Conservation (phyloP, 2,329 filamentous ascomycete genomes). For the Botrytis cinerea region DNA sequence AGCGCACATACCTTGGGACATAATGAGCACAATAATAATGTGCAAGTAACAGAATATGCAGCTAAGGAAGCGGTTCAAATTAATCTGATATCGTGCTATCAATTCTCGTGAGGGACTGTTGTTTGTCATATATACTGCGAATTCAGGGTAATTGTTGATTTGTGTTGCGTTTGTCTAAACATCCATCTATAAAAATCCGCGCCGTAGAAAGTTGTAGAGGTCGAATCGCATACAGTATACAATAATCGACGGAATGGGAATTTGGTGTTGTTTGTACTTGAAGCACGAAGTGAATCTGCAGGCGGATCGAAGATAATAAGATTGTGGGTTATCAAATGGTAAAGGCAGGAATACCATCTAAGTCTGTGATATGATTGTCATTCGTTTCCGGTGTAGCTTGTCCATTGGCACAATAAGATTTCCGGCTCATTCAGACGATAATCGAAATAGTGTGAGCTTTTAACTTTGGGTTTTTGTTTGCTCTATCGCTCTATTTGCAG, state of each 20-base stretch:
- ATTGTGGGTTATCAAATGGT: not conserved
- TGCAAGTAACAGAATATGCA: constrained; percentile 15
- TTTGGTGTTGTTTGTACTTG: constrained; percentile 6
- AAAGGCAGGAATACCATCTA: not conserved
- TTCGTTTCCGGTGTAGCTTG: constrained; percentile 6
- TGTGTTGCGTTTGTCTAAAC: not conserved
- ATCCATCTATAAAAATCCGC: not conserved
- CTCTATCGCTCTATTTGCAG: not conserved
- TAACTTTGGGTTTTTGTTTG: not conserved
- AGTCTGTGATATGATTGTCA: not conserved
- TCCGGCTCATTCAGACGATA: not conserved
- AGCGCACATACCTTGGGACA: constrained; percentile 25
- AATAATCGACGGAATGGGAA: not conserved
- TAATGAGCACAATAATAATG: constrained; percentile 13
- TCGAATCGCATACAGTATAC: not conserved
- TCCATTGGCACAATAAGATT: not conserved
- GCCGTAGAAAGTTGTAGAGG: not conserved
- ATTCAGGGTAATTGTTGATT: not conserved
- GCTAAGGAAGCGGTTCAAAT: constrained; percentile 9
- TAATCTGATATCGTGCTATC: not conserved
- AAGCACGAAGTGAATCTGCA: not conserved
- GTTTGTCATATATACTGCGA: constrained; percentile 10
- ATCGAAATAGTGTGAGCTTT: not conserved
- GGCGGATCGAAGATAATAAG: not conserved
- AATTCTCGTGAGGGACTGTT: constrained; percentile 4